Evolutionary conservation across 2,329 filamentous ascomycete species (phyloP), one percentile per base, ranked within the genome.

Genomic region (Monosporascus ibericus): DNA sequence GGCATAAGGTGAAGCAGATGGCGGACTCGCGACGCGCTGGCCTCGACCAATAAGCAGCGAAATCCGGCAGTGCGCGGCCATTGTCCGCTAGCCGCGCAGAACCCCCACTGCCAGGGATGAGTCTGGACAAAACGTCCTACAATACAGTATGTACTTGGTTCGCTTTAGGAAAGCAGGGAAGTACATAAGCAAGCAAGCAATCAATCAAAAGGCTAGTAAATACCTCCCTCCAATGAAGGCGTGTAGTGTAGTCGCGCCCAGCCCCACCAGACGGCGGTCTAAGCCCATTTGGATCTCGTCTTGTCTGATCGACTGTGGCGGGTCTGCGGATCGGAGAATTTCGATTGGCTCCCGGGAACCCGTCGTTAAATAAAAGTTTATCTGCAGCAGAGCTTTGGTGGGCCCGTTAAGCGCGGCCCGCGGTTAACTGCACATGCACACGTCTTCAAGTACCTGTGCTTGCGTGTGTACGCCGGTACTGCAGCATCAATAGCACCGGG

Each of bases 11-110:
- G 62, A 60, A 48, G 58, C 54, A 53, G 53, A 60, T 58, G 55
- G 60, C 60, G 53, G 56, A 63, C 59, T 64, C 61, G 63, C 22
- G 58, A 65, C 47, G 60, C 63, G 63, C 63, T 57, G 59, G 50
- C 5, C 48, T 20, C 34, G 30, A 37, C 63, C 63, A 65, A 65
- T 65, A 27, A 54, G 44, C 47, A 52, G 47, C 48, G 38, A 51
- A 49, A n/a, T 24, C 5, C 2, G 42, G 42, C 42, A 25, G 24
- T 4, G 42, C 15, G 42, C 24, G 7, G 42, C 40, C 24, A 18
- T 46, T 20, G 38, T 46, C 24, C 14, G 22, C 24, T 46, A 46
- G 42, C 42, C 42, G 42, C 42, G 42, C 11, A 27, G 22, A 46
- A 30, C 11, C 24, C 39, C 39, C 39, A 42, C 39, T 14, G 6